Base-by-base conservation (phyloP, 208 protist genomes). In the Trypanosoma melophagium region DNA sequence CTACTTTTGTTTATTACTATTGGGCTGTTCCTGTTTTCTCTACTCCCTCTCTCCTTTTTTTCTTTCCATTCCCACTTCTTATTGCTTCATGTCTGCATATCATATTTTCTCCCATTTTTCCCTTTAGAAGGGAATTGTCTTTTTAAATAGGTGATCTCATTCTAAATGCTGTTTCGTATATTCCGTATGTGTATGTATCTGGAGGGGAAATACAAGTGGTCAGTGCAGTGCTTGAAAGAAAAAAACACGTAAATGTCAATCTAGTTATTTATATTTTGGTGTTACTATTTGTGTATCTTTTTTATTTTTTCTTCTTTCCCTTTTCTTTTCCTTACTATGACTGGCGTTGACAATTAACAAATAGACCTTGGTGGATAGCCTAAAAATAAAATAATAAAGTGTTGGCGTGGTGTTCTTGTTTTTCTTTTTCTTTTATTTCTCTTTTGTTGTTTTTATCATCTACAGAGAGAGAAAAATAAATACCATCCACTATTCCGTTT, bases 271-370 rank as follows among this genome's bases (percentile, higher is more conserved):
- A 50, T 68, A 44, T 44, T 7, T 14, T 12, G 12, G 40, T 44
- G 40, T 44, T 44, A 14, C 12, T 44, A 12, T 44, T 44, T 44
- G 12, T 44, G 40, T 44, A 14, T 44, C 12, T 44, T 44, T 44
- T 44, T 44, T 44, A 14, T 49, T 71, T 60, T 71, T 59, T 67
- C 49, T 60, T 67, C 42, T 25, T 50, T 54, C 8, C 28, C 28
- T 35, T 51, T 60, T 3, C 25, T 14, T 17, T 49, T 16, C 50
- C 63, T 69, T 50, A 50, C 40, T 24, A 42, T 16, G 40, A 16
- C 17, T 51, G 19, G 14, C 12, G 10, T 44, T 9, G n/a, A n/a
- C n/a, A n/a, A n/a, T n/a, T n/a, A n/a, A n/a, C n/a, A n/a, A n/a
- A n/a, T n/a, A n/a, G n/a, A n/a, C 56, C 0, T 61, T n/a, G n/a